Percentiles rank a stretch among this genome's conserved stretches.
Evolutionary conservation across 345 rosid genomes (phyloP).

Genomic region (Populus pruinosa): DNA sequence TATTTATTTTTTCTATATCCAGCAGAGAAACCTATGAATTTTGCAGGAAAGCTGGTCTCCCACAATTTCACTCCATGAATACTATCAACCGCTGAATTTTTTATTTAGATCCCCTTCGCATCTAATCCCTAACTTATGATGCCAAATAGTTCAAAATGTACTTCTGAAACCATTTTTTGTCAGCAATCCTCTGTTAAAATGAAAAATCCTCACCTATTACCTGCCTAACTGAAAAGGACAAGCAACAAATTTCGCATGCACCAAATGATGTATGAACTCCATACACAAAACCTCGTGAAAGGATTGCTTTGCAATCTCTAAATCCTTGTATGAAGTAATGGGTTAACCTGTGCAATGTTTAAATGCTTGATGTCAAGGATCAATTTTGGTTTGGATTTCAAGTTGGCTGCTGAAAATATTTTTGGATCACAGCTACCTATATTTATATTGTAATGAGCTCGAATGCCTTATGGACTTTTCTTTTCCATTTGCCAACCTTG

Average conservation of each 20-base stretch:
- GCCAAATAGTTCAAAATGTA: background rate
- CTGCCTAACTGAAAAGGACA: background rate
- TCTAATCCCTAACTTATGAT: background rate
- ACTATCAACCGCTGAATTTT: background rate
- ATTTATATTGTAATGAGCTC: background rate
- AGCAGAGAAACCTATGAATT: background rate
- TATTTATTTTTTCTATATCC: background rate
- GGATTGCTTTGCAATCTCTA: background rate
- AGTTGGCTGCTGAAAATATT: background rate
- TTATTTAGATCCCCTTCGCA: background rate
- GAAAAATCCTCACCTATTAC: background rate
- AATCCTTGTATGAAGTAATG: background rate
- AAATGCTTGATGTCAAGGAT: background rate
- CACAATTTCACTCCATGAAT: background rate
- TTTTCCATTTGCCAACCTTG: background rate
- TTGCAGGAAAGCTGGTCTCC: background rate
- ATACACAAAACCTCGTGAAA: background rate
- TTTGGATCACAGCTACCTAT: background rate
- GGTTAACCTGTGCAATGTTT: background rate
- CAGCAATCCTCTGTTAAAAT: background rate
- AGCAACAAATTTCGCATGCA: background rate
- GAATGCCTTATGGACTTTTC: background rate
- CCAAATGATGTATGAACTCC: background rate
- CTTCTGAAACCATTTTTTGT: background rate
- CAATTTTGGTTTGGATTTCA: background rate